Evolutionary conservation across 2,329 filamentous ascomycete genomes (phyloP).

Genomic region (Penicillium brasilianum): DNA sequence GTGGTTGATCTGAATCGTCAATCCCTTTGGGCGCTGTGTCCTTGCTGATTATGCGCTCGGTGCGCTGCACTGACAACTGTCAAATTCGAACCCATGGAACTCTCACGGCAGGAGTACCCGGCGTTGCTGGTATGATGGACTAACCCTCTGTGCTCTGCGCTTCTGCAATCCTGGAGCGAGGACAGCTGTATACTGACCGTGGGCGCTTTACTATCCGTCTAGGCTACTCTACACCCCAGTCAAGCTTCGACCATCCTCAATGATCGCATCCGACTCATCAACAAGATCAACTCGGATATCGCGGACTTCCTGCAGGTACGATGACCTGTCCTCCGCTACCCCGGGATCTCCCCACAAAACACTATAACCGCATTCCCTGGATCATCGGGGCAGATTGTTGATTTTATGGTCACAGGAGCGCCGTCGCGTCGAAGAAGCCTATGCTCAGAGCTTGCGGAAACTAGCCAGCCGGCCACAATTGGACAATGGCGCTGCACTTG

Average conservation of each 20-base stretch:
- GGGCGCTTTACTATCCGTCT: constrained; percentile 2
- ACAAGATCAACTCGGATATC: constrained; percentile 84
- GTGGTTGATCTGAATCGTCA: constrained; percentile 9
- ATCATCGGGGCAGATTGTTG: constrained; percentile 19
- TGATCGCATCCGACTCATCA: constrained; percentile 86
- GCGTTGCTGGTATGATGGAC: constrained; percentile 79
- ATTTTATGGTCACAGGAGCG: constrained; percentile 70
- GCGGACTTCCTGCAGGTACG: constrained; percentile 95
- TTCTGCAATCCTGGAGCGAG: constrained; percentile 21
- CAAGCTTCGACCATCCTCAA: constrained; percentile 82
- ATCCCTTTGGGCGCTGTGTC: constrained; percentile 10
- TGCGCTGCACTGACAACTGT: constrained; percentile 25
- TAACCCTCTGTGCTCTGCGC: constrained; percentile 10
- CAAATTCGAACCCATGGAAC: constrained; percentile 63
- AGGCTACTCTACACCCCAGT: constrained; percentile 80
- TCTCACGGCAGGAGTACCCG: constrained; percentile 89
- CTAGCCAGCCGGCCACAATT: constrained; percentile 75
- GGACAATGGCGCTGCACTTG: constrained; percentile 79
- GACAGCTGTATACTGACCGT: constrained; percentile 20
- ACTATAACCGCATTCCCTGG: constrained; percentile 18
- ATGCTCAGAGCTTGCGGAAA: constrained; percentile 80
- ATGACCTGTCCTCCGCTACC: constrained; percentile 14
- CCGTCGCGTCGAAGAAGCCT: constrained; percentile 86
- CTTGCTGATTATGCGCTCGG: constrained; percentile 41
- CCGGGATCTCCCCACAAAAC: neutral